These are phyloP conservation scores for Jacaranda mimosifolia DNA, from an alignment of 257 asterid genomes.

Conservation along the genomic window DNA sequence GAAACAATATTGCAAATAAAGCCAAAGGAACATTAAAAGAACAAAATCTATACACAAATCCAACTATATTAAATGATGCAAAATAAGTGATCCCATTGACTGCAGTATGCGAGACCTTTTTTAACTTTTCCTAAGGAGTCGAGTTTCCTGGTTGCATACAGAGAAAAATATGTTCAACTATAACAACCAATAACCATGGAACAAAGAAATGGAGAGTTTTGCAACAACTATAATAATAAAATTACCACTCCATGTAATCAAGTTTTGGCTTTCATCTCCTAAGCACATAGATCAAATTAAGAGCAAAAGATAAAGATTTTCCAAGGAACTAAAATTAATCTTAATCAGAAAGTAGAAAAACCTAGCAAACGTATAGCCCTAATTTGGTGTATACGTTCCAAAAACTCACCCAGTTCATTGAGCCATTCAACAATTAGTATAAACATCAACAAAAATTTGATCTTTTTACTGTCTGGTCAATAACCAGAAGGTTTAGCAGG, in stretches of 20 bases:
- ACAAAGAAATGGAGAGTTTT: background rate
- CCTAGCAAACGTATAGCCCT: background rate
- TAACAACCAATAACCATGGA: background rate
- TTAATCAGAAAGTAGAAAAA: background rate
- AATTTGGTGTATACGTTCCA: background rate
- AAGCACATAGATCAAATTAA: background rate
- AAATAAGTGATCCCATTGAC: background rate
- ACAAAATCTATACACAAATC: background rate
- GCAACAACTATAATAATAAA: background rate
- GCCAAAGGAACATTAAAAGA: background rate
- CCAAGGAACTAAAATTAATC: background rate
- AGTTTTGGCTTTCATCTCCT: background rate
- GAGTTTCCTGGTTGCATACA: background rate
- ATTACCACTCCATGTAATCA: background rate
- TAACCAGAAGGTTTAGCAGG: slow-evolving; percentile 13
- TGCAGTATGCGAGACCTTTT: slow-evolving; percentile 1
- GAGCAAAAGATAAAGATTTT: slow-evolving; percentile 17
- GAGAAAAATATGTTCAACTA: background rate
- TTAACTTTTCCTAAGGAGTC: background rate
- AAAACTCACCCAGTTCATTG: background rate
- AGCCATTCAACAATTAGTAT: background rate
- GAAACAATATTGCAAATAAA: background rate
- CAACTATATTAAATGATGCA: slow-evolving; percentile 1
- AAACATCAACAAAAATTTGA: background rate
- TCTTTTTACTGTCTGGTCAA: slow-evolving; percentile 20